Conservation (phyloP, 805 yeast species). For the Candida broadrunensis region DNA sequence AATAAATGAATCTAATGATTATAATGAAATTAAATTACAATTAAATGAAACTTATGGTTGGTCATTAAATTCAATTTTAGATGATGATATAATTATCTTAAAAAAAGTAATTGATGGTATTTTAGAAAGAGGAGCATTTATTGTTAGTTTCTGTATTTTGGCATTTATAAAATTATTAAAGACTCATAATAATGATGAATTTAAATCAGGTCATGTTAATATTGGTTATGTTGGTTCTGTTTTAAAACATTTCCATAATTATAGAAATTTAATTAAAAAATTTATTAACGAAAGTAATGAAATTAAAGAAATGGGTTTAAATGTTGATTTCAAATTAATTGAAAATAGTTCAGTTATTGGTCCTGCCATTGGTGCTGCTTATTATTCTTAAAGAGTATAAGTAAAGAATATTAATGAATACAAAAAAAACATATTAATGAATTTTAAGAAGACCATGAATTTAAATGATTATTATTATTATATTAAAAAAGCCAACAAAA, state of each 20-base stretch:
- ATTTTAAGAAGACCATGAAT: too few relatives aligned
- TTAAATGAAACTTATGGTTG: conserved; percentile 20
- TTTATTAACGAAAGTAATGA: conserved; percentile 23
- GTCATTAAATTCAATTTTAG: conserved; percentile 13
- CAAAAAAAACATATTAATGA: too few relatives aligned
- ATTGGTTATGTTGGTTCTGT: conserved; percentile 55
- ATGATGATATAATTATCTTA: conserved; percentile 24
- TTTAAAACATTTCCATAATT: conserved; percentile 39
- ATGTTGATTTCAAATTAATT: conserved; percentile 36
- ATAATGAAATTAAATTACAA: conserved; percentile 13
- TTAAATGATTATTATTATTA: too few relatives aligned
- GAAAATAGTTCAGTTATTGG: conserved; percentile 51
- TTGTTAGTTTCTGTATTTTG: conserved; percentile 40
- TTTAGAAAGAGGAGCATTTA: conserved; percentile 43
- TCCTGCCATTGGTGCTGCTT: conserved; percentile 53
- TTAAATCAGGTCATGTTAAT: conserved; percentile 18
- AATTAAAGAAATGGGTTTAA: conserved; percentile 19
- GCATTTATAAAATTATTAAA: conserved; percentile 30
- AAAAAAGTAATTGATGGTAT: conserved; percentile 32
- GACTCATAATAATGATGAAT: conserved; percentile 17
- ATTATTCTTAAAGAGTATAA: conserved; percentile 14
- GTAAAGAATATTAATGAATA: background rate
- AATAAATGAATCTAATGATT: conserved; percentile 28
- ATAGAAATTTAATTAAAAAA: conserved; percentile 27
- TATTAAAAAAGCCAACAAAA: too few relatives aligned